phyloP scores from a whole-genome alignment of 257 asterid species.

The Solanum chiquidenum region DNA sequence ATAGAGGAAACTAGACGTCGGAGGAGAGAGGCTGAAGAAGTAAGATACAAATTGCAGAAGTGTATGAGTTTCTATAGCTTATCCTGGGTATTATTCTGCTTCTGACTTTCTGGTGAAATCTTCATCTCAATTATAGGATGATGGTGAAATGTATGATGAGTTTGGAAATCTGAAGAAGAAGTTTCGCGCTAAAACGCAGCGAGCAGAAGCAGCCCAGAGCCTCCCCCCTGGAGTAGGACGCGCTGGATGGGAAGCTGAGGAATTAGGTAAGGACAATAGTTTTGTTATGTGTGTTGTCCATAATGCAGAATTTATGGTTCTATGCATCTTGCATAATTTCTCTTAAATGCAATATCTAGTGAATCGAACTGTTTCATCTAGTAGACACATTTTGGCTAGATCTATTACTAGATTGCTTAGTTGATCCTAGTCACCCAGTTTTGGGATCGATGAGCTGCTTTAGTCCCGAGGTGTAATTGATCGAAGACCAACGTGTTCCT shows the following conservation, averaged over 20 bases:
- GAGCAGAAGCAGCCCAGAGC: conserved; percentile 48
- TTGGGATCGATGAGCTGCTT: background rate
- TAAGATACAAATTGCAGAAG: conserved; percentile 15
- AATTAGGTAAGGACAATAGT: conserved; percentile 39
- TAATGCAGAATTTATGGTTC: background rate
- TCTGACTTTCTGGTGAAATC: background rate
- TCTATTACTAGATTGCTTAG: background rate
- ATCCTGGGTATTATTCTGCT: background rate
- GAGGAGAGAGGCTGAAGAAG: conserved; percentile 88
- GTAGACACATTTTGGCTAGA: background rate
- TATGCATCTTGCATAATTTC: background rate
- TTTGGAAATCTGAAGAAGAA: conserved; percentile 97
- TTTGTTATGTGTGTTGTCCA: background rate
- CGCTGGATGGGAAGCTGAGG: conserved; percentile 99
- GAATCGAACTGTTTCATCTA: background rate
- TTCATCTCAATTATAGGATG: conserved; percentile 51
- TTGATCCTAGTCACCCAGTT: background rate
- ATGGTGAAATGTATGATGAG: conserved; percentile 99
- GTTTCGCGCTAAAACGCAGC: conserved; percentile 81
- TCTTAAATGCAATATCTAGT: background rate
- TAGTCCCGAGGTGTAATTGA: background rate
- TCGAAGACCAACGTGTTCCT: background rate
- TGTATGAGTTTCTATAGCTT: background rate
- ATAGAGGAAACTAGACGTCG: conserved; percentile 89
- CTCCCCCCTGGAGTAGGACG: conserved; percentile 92